Conservation (phyloP, 352 stramenopile genomes). For the Globisporangium carolinianum region DNA sequence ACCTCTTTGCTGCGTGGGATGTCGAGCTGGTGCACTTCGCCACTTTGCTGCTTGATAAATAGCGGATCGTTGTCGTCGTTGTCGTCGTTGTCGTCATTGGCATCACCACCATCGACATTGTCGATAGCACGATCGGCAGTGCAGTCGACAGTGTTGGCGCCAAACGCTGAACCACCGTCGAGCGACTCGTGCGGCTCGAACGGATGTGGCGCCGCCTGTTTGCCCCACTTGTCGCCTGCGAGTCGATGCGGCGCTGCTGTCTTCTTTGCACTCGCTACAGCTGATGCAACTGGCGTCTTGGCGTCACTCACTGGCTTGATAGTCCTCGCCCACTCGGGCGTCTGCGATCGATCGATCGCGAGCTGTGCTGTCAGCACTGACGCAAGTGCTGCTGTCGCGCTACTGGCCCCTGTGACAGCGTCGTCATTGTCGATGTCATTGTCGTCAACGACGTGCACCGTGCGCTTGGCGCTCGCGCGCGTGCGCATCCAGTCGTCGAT, state of each 20-base stretch:
- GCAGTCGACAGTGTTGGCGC: not conserved
- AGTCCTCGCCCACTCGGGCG: constrained; percentile 52
- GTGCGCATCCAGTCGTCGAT: constrained; percentile 78
- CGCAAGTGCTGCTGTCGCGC: not conserved
- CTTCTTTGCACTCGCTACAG: too few species aligned
- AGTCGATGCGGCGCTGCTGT: not conserved
- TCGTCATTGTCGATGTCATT: not conserved
- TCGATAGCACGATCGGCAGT: not conserved
- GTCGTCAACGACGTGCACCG: constrained; percentile 22
- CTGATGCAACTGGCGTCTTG: too few species aligned
- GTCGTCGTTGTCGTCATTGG: not conserved
- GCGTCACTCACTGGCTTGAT: constrained; percentile 5
- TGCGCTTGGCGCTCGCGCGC: constrained; percentile 41
- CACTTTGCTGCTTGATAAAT: constrained; percentile 11
- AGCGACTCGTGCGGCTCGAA: not conserved
- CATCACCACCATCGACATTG: not conserved
- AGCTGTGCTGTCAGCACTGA: constrained; percentile 5
- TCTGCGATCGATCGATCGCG: constrained; percentile 47
- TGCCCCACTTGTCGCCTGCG: constrained; percentile 14
- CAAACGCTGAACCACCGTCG: not conserved
- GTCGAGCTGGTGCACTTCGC: constrained; percentile 11
- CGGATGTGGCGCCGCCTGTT: not conserved
- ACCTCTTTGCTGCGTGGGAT: constrained; percentile 9
- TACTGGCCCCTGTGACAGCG: not conserved
- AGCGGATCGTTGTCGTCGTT: constrained; percentile 2